These are phyloP conservation scores for Solanum dulcamara DNA, from an alignment of 257 asterid species.

Conservation along the genomic window DNA sequence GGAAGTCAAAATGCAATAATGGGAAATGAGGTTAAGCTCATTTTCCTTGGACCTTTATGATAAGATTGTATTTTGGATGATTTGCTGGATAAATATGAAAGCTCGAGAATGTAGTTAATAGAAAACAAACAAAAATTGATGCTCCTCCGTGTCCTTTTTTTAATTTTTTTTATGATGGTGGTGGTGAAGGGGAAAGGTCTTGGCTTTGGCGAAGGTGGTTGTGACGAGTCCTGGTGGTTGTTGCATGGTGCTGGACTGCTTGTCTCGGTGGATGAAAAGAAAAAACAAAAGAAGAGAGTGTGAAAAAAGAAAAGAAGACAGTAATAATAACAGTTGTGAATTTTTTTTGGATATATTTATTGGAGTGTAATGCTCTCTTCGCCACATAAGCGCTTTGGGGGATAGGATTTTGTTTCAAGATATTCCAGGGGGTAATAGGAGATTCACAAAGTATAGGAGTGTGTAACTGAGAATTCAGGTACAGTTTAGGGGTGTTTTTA, in stretches of 20 bases:
- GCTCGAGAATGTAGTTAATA: background rate
- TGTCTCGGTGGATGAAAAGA: background rate
- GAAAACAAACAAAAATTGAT: background rate
- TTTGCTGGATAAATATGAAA: background rate
- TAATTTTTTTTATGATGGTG: background rate
- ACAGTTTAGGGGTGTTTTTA: background rate
- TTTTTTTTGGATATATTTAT: no score
- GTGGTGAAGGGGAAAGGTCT: background rate
- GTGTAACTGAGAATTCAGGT: background rate
- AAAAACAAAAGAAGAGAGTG: no score
- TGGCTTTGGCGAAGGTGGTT: background rate
- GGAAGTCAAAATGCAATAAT: background rate
- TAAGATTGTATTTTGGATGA: background rate
- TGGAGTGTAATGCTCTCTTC: background rate
- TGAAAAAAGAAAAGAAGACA: no score
- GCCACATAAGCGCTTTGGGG: background rate
- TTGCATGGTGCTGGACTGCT: background rate
- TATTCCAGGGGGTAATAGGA: background rate
- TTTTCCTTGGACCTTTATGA: background rate
- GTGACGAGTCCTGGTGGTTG: background rate
- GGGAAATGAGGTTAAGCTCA: background rate
- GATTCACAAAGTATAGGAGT: background rate
- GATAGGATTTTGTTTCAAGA: background rate
- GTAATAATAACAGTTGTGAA: no score
- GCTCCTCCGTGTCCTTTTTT: background rate